Evolutionary conservation across 2,329 filamentous ascomycete genomes (phyloP).

Genomic region (Emericellopsis cladophorae): DNA sequence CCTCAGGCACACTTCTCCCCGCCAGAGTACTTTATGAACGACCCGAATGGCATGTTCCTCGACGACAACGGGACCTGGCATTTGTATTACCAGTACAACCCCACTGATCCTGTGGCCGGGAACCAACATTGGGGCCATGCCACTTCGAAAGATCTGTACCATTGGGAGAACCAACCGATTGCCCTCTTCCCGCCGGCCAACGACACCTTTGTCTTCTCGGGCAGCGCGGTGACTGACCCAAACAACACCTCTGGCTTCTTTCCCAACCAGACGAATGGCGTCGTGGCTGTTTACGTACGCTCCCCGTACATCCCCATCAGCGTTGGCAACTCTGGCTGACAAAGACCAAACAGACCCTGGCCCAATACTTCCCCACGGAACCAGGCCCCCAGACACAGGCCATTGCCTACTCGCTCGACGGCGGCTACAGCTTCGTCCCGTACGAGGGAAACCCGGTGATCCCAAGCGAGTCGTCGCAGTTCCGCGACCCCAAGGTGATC

Average conservation of each 20-base stretch:
- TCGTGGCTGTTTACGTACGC: constrained; percentile 36
- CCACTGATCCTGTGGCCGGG: constrained; percentile 29
- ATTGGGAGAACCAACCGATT: constrained; percentile 53
- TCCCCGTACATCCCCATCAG: background rate
- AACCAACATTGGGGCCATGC: constrained; percentile 59
- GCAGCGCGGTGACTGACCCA: constrained; percentile 44
- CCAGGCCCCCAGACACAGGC: constrained; percentile 34
- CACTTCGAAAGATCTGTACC: constrained; percentile 47
- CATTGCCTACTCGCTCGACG: constrained; percentile 49
- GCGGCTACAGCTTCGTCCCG: constrained; percentile 47
- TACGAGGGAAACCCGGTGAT: constrained; percentile 51
- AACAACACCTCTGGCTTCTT: constrained; percentile 59
- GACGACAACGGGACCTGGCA: constrained; percentile 47
- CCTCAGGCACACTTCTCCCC: constrained; percentile 45
- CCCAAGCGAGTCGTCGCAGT: constrained; percentile 36
- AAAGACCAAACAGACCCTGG: constrained; percentile 10
- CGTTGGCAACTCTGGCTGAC: background rate
- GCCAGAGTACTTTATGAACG: constrained; percentile 42
- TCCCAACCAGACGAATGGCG: constrained; percentile 42
- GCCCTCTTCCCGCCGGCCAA: constrained; percentile 38
- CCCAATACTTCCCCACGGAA: constrained; percentile 6
- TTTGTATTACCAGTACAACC: constrained; percentile 50
- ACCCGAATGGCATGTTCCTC: constrained; percentile 51
- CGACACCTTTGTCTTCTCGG: constrained; percentile 33
- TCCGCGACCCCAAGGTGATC: constrained; percentile 54